Base-by-base conservation (phyloP, 768 basidiomycete species). In the Rhodotorula paludigena region DNA sequence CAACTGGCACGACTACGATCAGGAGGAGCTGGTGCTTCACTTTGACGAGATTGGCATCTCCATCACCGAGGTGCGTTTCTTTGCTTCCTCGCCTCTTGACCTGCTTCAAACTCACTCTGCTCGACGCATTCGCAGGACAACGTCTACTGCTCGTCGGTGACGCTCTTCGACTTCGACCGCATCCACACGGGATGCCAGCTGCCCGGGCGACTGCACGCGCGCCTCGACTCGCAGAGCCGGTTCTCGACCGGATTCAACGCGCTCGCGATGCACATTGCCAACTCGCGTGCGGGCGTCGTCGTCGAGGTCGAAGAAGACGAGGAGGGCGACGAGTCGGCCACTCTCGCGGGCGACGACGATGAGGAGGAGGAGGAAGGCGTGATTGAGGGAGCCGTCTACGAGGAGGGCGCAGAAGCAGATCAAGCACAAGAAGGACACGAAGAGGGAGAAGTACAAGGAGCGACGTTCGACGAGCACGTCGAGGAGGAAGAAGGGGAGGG, bases 11-110 rank as follows among this genome's bases (percentile, higher is more conserved):
- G 44, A 25, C 12, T 53, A 61, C 21, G 44, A 61, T 1, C 55
- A 71, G 33, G 70, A 71, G n/a, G 75, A 76, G 59, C 49, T 76
- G 14, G 70, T 74, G 8, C 64, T 76, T 41, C 60, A 66, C 30
- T 72, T 74, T 48, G 69, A 70, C 41, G 69, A 71, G 30, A 67
- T 74, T 18, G 75, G 72, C 5, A 62, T 76, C 49, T 49, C 68
- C 36, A 35, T 76, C 3, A 42, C 67, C 56, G 75, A 76, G 73
- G 74, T 74, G 47, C 47, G 74, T 39, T 12, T 30, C 21, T 28
- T 5, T n/a, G 39, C 30, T 9, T 21, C 12, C n/a, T 45, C 21
- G 0, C 53, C 51, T 20, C 32, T 8, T 20, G 2, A 14, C 15
- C n/a, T 11, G 15, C 25, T 23, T 49, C 21, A 39, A 15, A 28